A percentile compares a stretch with the other conserved stretches of the same genome.
Conservation (phyloP, 2,329 filamentous ascomycete genomes). For the Aspergillus sp. region DNA sequence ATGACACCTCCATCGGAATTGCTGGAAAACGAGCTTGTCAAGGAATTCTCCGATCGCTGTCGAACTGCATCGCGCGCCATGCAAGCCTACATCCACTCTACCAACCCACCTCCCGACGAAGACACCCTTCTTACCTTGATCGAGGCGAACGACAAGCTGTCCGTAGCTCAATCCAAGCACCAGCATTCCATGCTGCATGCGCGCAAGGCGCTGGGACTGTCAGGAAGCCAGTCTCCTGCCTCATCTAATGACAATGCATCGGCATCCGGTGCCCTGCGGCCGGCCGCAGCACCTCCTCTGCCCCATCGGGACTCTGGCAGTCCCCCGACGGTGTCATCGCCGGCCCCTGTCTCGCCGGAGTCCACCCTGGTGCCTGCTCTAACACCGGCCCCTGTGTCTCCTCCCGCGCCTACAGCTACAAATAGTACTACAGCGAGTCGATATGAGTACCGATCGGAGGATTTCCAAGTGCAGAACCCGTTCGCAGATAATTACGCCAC, state of each 20-base stretch:
- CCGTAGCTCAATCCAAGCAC: constrained; percentile 76
- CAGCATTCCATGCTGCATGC: constrained; percentile 71
- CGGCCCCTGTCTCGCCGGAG: neutral
- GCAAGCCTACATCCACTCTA: constrained; percentile 78
- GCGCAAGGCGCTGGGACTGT: constrained; percentile 38
- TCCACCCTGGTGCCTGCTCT: neutral
- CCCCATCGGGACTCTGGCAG: constrained; percentile 13
- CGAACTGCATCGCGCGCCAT: constrained; percentile 75
- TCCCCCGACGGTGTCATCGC: constrained; percentile 11
- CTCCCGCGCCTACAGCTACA: constrained; percentile 14
- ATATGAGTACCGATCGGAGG: constrained; percentile 37
- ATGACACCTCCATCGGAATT: constrained; percentile 76
- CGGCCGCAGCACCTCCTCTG: constrained; percentile 14
- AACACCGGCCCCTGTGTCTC: constrained; percentile 2
- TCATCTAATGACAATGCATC: constrained; percentile 11
- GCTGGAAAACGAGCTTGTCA: constrained; percentile 79
- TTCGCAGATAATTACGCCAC: constrained; percentile 34
- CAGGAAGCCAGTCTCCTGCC: constrained; percentile 18
- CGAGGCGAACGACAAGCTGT: constrained; percentile 89
- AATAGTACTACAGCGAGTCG: constrained; percentile 10
- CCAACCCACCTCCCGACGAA: constrained; percentile 80
- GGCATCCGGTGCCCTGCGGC: constrained; percentile 15
- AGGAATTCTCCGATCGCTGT: constrained; percentile 87
- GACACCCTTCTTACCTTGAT: constrained; percentile 92
- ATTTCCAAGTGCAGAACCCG: constrained; percentile 41